A percentile compares a stretch with the other conserved stretches of the same genome.
Conservation (phyloP, 371 early-diverging fungal species). For the Lichtheimia ramosa region DNA sequence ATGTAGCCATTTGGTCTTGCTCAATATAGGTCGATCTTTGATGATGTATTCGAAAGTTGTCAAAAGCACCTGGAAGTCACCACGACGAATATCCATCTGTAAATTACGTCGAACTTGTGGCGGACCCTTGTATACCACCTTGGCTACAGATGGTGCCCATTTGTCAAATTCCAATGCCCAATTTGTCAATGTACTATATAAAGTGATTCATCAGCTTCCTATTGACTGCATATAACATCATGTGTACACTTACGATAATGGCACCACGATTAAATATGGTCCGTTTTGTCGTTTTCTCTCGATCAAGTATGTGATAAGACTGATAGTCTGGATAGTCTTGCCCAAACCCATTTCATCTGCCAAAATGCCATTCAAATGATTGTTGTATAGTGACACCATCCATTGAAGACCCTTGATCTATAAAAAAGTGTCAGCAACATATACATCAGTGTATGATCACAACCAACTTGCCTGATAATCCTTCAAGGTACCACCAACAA, state of each 20-base stretch:
- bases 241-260: slow-evolving; percentile 71
- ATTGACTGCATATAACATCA: background rate
- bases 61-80: slow-evolving; percentile 91
- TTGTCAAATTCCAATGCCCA: slow-evolving; percentile 97
- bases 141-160: slow-evolving; percentile 94
- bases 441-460: background rate
- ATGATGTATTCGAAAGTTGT: slow-evolving; percentile 99
- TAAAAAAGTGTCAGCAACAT: background rate
- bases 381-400: slow-evolving; percentile 98
- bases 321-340: slow-evolving; percentile 98
- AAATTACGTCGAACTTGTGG: slow-evolving; percentile 74
- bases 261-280: slow-evolving; percentile 93
- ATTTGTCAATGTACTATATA: slow-evolving; percentile 80
- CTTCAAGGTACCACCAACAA: slow-evolving; percentile 91
- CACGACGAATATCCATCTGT: slow-evolving; percentile 68
- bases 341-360: slow-evolving; percentile 99
- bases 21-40: slow-evolving; percentile 81
- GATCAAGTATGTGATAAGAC: slow-evolving; percentile 92
- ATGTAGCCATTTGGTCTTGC: slow-evolving; percentile 91
- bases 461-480: slow-evolving; percentile 84
- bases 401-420: slow-evolving; percentile 94
- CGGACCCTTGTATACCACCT: slow-evolving; percentile 88
- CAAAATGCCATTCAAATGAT: slow-evolving; percentile 94
- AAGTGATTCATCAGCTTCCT: background rate
- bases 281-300: slow-evolving; percentile 90